Base-by-base conservation (phyloP, 495 filamentous ascomycete genomes). In the Polyplosphaeria fusca region DNA sequence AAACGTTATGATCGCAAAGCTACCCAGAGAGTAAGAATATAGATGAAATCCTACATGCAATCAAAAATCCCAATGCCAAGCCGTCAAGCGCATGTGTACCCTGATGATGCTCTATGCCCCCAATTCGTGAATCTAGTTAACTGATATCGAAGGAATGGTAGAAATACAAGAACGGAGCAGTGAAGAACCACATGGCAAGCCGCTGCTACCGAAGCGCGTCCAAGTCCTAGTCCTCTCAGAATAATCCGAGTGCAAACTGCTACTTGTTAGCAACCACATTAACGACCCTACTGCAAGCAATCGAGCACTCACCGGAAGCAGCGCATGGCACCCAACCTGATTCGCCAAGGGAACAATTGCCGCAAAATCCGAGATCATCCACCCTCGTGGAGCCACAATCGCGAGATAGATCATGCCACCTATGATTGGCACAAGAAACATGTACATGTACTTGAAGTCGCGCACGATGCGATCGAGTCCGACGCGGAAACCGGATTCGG, bases 261-360 rank as follows among this genome's bases (percentile, higher is more conserved):
- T 5, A 9, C 4, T 4, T 2, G 23, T 59, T 37, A 60, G 48
- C 45, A 48, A 7, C n/a, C n/a, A n/a, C 20, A 42, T 37, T 5
- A 9, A 25, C 20, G 16, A 16, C 23, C 12, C 5, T 4, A 40
- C 2, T 2, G 16, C 12, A 13, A 16, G 13, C 12, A 19, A 12
- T 2, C 9, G 9, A 5, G 16, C 23, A 58, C 60, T 30, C 54
- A 63, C 60, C 18, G 66, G 66, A 23, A 68, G 40, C 12, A 66
- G 46, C 12, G 64, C 64, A 38, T 68, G 66, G 27, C 63, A 68
- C 14, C 63, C 66, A 47, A 71, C 47, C 54, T 73, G 68, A 39
- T 67, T 68, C 5, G 73, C 71, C 13, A 76, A 42, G 2, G 73
- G 73, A 23, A 72, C 65, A 44, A 74, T 70, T 1, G 67, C 68